Base-by-base conservation (phyloP, 768 basidiomycete genomes). In the Auricularia heimuer region DNA sequence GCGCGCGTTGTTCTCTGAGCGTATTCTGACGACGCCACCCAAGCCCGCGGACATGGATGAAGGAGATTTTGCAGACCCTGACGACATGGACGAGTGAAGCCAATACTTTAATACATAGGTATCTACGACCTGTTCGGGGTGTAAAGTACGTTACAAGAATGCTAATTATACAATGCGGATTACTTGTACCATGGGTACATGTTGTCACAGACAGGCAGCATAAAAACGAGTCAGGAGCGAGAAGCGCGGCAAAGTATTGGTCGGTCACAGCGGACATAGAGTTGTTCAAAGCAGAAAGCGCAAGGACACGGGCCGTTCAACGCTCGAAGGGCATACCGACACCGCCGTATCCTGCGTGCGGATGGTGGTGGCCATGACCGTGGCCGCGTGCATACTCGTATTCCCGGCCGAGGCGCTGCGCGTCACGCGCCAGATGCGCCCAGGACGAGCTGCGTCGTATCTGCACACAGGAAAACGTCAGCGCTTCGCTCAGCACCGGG, bases 41-140 rank as follows among this genome's bases (percentile, higher is more conserved):
- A 29, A 95, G 89, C 95, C 94, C 12, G 90, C 85, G 73, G 94
- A 98, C 75, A 79, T 98, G 75, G 96, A 98, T 72, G 92, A 91
- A 67, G 93, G 94, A 6, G 93, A 95, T 74, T 95, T 95, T 75
- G 82, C 83, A 66, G 89, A 88, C 66, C 76, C 39, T 14, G 47
- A 51, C 14, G 47, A 51, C 47, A 51, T 51, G 47, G 14, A 60
- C 16, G 34, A n/a, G 56, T 60, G 33, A 35, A 60, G 56, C 24
- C 10, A 10, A 33, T 60, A 60, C 29, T 36, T 21, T 21, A 8
- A 51, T 51, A 51, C 12, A 42, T 14, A 42, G 39, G 39, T 14
- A 42, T 42, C 39, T 42, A 42, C 39, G 39, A 42, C 39, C 39
- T 42, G 39, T 7, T 7, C 39, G 12, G 39, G 39, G 39, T 42